These are phyloP conservation scores for Amaranthus palmeri DNA, from an alignment of 148 eudicot genomes.

Conservation along the genomic window DNA sequence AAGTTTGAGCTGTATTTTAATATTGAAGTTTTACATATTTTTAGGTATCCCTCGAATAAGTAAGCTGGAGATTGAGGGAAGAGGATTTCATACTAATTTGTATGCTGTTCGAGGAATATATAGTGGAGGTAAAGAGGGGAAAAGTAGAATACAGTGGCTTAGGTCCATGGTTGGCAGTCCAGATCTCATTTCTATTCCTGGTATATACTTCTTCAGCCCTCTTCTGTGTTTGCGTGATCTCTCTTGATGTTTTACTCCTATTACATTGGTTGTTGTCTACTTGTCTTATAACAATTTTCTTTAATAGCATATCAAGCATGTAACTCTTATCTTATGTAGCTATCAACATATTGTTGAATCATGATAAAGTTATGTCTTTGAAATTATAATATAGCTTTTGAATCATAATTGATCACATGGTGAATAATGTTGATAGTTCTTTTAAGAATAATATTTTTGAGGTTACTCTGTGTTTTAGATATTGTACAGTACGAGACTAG, in stretches of 20 bases:
- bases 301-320: not conserved
- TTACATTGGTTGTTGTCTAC: not conserved
- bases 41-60: constrained; percentile 84
- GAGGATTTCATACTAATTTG: constrained; percentile 97
- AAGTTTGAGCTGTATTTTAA: constrained; percentile 1
- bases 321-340: not conserved
- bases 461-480: not conserved
- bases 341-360: not conserved
- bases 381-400: not conserved
- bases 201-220: constrained; percentile 32
- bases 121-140: constrained; percentile 94
- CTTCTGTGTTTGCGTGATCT: not conserved
- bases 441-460: not conserved
- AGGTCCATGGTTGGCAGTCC: constrained; percentile 99
- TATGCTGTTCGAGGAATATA: constrained; percentile 85
- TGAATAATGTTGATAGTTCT: not conserved
- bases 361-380: not conserved
- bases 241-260: not conserved
- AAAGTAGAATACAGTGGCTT: constrained; percentile 98
- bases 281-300: not conserved
- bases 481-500: not conserved
- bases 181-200: constrained; percentile 91
- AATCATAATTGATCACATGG: not conserved
- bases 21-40: constrained; percentile 1
- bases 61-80: constrained; percentile 94